Percentiles rank a stretch among this genome's conserved stretches.
Conservation (phyloP, 169 alveolate species). For the Toxoplasma gondii region DNA sequence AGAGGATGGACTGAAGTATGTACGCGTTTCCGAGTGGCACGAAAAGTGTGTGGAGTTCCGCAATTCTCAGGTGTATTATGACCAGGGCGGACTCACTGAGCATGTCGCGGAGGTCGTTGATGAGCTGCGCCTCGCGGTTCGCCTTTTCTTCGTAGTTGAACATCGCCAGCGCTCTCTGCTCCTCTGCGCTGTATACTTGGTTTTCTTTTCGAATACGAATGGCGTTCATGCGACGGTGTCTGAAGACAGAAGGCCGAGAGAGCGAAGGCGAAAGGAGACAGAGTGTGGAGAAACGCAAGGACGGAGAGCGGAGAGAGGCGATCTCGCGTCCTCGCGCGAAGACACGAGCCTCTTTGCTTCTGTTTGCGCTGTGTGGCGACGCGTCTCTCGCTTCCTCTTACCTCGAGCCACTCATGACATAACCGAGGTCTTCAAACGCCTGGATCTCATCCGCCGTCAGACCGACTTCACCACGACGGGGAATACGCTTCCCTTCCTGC, state of each 20-base stretch:
- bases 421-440: conserved; percentile 89
- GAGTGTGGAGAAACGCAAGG: too few relatives aligned
- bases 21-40: background rate
- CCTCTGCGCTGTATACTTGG: conserved; percentile 75
- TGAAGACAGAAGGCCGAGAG: background rate
- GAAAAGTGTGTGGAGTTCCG: background rate
- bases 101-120: conserved; percentile 60
- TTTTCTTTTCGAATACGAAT: conserved; percentile 88
- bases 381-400: too few relatives aligned
- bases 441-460: conserved; percentile 91
- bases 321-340: too few relatives aligned
- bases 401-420: conserved; percentile 93
- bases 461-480: conserved; percentile 89
- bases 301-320: too few relatives aligned
- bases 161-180: conserved; percentile 70
- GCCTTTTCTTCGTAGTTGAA: conserved; percentile 68
- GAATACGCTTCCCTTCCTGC: conserved; percentile 70
- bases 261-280: background rate
- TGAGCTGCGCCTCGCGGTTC: conserved; percentile 54
- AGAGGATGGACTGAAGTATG: background rate
- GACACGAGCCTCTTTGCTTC: too few relatives aligned
- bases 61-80: background rate
- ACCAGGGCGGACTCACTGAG: conserved; percentile 22
- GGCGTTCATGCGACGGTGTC: conserved; percentile 90
- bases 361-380: too few relatives aligned